A percentile compares a stretch with the other conserved stretches of the same genome.
Conservation (phyloP, 495 filamentous ascomycete species). For the Achaetomiella virescens region DNA sequence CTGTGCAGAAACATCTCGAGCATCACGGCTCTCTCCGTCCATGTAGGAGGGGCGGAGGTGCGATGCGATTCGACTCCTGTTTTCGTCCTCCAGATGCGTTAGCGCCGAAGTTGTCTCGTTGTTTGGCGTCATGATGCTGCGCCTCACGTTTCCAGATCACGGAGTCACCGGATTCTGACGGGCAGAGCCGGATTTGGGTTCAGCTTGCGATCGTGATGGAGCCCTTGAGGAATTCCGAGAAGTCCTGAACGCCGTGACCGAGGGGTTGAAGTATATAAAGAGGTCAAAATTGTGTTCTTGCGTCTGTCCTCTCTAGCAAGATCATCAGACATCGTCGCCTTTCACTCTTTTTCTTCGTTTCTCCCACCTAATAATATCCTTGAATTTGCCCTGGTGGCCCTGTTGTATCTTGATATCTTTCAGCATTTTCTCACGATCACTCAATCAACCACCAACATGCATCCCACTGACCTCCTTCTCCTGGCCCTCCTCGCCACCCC, state of each 20-base stretch:
- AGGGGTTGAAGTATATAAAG: no score
- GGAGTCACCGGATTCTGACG: no score
- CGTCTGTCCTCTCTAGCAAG: no score
- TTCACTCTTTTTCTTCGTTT: no score
- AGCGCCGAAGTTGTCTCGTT: not conserved
- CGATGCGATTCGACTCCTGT: constrained; percentile 10
- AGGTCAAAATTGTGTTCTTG: no score
- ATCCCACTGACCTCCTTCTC: constrained; percentile 21
- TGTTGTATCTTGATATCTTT: no score
- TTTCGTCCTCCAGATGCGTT: not conserved
- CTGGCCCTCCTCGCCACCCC: constrained; percentile 25
- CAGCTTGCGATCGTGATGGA: not conserved
- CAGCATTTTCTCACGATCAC: not conserved
- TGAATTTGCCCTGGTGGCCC: no score
- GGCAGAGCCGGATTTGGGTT: not conserved
- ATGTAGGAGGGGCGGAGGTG: not conserved
- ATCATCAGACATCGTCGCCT: no score
- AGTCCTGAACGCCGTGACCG: no score
- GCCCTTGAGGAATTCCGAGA: no score
- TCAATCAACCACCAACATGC: constrained; percentile 24
- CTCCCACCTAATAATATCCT: no score
- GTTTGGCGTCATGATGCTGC: constrained; percentile 5
- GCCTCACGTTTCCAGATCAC: constrained; percentile 1
- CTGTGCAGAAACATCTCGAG: constrained; percentile 1
- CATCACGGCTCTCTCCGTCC: not conserved